Evolutionary conservation across 495 filamentous ascomycete genomes (phyloP).

Genomic region (Penicillium robsamsonii): DNA sequence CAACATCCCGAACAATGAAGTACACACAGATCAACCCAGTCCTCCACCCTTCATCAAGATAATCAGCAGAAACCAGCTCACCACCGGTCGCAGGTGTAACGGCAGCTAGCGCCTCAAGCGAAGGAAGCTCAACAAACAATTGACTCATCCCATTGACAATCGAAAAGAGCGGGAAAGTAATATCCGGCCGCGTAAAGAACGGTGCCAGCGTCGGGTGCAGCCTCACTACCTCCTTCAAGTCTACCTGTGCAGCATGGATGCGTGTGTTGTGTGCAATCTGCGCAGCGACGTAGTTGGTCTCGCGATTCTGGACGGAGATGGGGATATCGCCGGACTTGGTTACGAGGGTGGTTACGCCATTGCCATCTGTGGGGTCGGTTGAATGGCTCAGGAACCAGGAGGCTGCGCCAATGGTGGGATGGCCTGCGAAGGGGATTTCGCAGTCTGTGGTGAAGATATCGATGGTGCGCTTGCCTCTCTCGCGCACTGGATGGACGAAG

Average conservation of each 20-base stretch:
- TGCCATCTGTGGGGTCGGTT: constrained; percentile 29
- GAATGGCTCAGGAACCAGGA: constrained; percentile 47
- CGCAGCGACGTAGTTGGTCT: constrained; percentile 41
- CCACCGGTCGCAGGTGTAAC: constrained; percentile 27
- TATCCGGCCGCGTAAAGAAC: constrained; percentile 17
- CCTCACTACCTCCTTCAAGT: constrained; percentile 28
- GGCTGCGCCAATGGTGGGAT: constrained; percentile 72
- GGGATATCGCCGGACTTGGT: constrained; percentile 65
- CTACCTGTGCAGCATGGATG: constrained; percentile 49
- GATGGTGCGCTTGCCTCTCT: constrained; percentile 42
- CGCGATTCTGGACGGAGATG: constrained; percentile 31
- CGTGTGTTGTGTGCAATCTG: constrained; percentile 65
- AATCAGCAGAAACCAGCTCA: constrained; percentile 17
- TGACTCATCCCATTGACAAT: constrained; percentile 66
- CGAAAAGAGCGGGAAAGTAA: constrained; percentile 31
- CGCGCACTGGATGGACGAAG: constrained; percentile 57
- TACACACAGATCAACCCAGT: constrained; percentile 52
- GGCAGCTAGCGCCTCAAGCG: constrained; percentile 34
- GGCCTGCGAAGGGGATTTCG: constrained; percentile 75
- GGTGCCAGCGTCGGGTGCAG: constrained; percentile 32
- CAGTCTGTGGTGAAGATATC: constrained; percentile 66
- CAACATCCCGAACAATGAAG: constrained; percentile 54
- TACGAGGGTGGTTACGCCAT: constrained; percentile 40
- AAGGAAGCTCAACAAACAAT: constrained; percentile 54
- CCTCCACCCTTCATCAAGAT: constrained; percentile 61